These are phyloP conservation scores for Globisporangium iwayamae DNA, from an alignment of 352 stramenopile species.

Conservation along the genomic window DNA sequence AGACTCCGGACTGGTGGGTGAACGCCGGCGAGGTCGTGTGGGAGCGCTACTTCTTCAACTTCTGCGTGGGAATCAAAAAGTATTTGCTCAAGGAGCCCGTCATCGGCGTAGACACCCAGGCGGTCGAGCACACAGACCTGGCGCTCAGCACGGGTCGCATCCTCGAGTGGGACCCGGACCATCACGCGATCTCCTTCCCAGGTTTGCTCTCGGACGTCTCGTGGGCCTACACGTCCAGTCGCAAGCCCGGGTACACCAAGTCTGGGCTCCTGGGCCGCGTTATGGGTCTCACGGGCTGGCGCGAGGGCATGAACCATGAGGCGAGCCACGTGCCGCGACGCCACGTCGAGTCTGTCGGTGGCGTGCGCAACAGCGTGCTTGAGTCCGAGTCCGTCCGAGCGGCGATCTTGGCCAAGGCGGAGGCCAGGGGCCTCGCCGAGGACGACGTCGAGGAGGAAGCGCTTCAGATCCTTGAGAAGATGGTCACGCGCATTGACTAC, in stretches of 20 bases:
- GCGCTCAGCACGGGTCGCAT: slow-evolving; percentile 78
- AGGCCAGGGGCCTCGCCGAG: slow-evolving; percentile 25
- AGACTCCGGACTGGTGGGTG: slow-evolving; percentile 50
- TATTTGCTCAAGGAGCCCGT: slow-evolving; percentile 82
- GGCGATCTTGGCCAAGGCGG: slow-evolving; percentile 44
- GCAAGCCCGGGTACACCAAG: slow-evolving; percentile 85
- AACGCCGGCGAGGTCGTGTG: slow-evolving; percentile 67
- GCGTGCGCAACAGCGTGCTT: slow-evolving; percentile 70
- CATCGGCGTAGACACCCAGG: slow-evolving; percentile 78
- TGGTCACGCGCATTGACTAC: slow-evolving; percentile 80
- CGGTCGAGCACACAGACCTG: slow-evolving; percentile 77
- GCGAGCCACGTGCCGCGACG: slow-evolving; percentile 77
- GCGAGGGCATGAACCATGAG: slow-evolving; percentile 83
- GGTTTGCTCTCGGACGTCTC: slow-evolving; percentile 81
- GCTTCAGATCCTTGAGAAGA: slow-evolving; percentile 59
- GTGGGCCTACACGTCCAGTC: slow-evolving; percentile 87
- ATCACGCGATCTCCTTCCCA: slow-evolving; percentile 86
- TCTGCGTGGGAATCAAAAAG: slow-evolving; percentile 76
- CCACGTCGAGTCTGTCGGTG: slow-evolving; percentile 56
- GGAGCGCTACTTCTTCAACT: slow-evolving; percentile 86
- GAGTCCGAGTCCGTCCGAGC: slow-evolving; percentile 51
- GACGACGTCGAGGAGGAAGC: slow-evolving; percentile 57
- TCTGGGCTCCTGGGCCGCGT: slow-evolving; percentile 76
- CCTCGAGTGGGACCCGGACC: slow-evolving; percentile 84
- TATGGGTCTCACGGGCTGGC: slow-evolving; percentile 86